Base-by-base conservation (phyloP, 2,329 filamentous ascomycete genomes). In the Epichloe aotearoae region DNA sequence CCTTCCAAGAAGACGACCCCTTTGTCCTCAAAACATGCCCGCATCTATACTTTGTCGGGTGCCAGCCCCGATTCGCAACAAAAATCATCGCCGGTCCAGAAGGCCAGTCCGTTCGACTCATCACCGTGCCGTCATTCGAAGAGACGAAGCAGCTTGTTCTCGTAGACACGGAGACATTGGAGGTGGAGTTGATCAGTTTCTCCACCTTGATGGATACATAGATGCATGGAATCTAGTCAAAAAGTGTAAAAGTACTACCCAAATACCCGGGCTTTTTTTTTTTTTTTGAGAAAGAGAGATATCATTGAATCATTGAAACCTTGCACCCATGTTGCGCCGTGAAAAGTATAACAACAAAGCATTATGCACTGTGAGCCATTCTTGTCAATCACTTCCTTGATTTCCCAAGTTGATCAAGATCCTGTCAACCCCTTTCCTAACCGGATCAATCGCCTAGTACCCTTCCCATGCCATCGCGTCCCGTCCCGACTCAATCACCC, bases 1-100 rank as follows among this genome's bases (percentile, higher is more conserved):
- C 93, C 0, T 98, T 95, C 68, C 90, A 97, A 67, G 86, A 93
- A 17, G 79, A 88, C 47, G 94, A 98, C 62, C 89, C 88, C 1
- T 94, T 97, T 62, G 84, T 97, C 42, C 75, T 98, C 60, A 80
- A 83, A 55, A 72, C 82, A 17, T 95, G 88, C 55, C 93, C 93
- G 2, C 91, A 98, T 61, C 73, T 98, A 34, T 97, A 88, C 69
- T 88, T 98, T 64, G 84, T 86, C 1, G 90, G 90, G 15, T 89
- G 86, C 59, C 89, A 95, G 65, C 83, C 88, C 3, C 73, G 74
- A 49, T 95, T 94, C 64, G 82, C 80, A 48, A 90, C 84, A 3
- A 79, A 76, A 33, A 66, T 84, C 1, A 83, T 94, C 37, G 71
- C 83, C 41, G 84, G 84, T 0, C 73, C 75, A 0, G 73, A 80